Evolutionary conservation across 257 asterid species (phyloP).

Genomic region (Capsicum pubescens): DNA sequence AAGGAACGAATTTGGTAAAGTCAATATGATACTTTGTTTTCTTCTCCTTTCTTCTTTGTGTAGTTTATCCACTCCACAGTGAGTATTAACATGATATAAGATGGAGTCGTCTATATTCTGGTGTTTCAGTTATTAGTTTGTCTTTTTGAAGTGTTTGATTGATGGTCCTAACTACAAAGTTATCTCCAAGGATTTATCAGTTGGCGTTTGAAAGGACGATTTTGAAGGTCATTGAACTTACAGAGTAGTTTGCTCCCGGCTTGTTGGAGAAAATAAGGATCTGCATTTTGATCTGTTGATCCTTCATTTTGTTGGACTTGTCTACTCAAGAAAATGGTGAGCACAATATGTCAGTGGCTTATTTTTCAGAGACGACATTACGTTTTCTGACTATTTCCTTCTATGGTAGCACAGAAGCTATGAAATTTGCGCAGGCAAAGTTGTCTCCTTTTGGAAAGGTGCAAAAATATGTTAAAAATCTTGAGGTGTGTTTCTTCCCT

Average conservation of each 20-base stretch:
- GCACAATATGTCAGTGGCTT: conserved; percentile 33
- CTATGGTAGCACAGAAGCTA: conserved; percentile 57
- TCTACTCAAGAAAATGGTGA: conserved; percentile 73
- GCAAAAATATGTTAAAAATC: conserved; percentile 68
- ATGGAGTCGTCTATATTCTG: background rate
- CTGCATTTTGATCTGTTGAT: conserved; percentile 85
- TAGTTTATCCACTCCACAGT: no score
- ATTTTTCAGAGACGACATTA: background rate
- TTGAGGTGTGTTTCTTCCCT: conserved; percentile 59
- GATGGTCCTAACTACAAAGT: no score
- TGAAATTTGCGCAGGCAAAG: conserved; percentile 77
- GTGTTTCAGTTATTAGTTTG: background rate
- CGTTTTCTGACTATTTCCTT: background rate
- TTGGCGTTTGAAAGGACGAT: conserved; percentile 63
- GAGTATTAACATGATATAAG: no score
- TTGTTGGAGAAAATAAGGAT: conserved; percentile 75
- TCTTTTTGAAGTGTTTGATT: background rate
- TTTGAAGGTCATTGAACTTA: conserved; percentile 82
- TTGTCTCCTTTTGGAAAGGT: conserved; percentile 77
- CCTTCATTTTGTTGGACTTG: conserved; percentile 79
- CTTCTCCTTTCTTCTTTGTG: background rate
- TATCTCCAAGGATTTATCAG: conserved; percentile 58
- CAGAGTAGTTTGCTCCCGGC: conserved; percentile 71
- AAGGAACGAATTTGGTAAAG: background rate
- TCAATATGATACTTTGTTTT: background rate